Evolutionary conservation across 441 rosid genomes (phyloP), one percentile per base, ranked within the genome.

Genomic region (Adansonia rubrostipa): DNA sequence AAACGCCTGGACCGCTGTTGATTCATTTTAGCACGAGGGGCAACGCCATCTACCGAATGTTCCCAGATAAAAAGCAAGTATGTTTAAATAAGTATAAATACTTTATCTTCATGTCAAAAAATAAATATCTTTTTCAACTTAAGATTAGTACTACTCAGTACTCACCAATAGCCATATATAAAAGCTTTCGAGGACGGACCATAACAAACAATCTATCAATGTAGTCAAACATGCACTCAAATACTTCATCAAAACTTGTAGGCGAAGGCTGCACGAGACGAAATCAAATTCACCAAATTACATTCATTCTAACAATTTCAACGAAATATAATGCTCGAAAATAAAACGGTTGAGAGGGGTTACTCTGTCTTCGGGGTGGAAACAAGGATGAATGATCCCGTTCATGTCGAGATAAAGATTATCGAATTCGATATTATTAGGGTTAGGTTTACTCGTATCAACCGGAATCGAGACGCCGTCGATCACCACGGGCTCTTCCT

Each of bases 11-110:
- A 92, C 9, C 97, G 89, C 79, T 94, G 97, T 81, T 94, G 97
- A 79, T 94, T 94, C 97, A 94, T 94, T 85, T 94, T 93, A 11
- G 98, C 98, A 78, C 97, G 87, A n/a, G 97, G 98, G 20, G 97
- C 98, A 15, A 94, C 98, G 69, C 97, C 98, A 84, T 94, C 98
- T 94, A 83, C 77, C 65, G 71, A 20, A 76, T 47, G 40, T 74
- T 84, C 42, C 73, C 64, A 81, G 50, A 56, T 17, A 11, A 15
- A 70, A 9, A 71, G 74, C 77, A 48, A 76, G 65, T n/a, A 73
- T 64, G 61, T 67, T 24, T 14, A 19, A 10, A 5, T 50, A 10
- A 66, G 14, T 36, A 51, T 56, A 64, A 10, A 11, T 54, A 74
- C 10, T 17, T n/a, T 5, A 72, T 17, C 9, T 36, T n/a, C 64